A percentile compares a stretch with the other conserved stretches of the same genome.
phyloP scores from a whole-genome alignment of 2,329 filamentous ascomycete genomes.

The Fusarium tjaetaba region DNA sequence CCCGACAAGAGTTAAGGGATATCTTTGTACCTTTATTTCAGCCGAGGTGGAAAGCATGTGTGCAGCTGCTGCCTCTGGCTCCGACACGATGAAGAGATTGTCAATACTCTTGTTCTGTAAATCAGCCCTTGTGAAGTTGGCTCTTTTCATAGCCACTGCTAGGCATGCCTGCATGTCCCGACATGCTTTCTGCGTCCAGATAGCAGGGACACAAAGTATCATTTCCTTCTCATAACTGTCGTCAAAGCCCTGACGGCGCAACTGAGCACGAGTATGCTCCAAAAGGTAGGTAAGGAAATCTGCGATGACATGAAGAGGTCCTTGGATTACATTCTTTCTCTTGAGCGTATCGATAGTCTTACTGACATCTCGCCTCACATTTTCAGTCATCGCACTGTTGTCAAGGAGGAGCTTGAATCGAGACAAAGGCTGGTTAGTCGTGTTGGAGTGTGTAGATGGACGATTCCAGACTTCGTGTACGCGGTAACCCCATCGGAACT shows the following conservation, averaged over 20 bases:
- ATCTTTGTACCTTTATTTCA: neutral
- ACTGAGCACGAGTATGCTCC: neutral
- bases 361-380: accelerated
- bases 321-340: accelerated
- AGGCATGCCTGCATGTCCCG: neutral
- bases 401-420: slow-evolving; percentile 8
- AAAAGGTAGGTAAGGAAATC: neutral
- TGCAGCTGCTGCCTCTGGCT: neutral
- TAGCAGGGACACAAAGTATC: neutral
- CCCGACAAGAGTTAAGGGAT: no score
- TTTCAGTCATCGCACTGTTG: accelerated
- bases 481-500: neutral
- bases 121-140: neutral
- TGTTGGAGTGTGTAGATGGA: neutral
- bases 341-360: neutral
- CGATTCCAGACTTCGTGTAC: neutral
- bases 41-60: neutral
- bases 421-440: neutral
- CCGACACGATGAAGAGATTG: neutral
- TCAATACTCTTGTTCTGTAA: neutral
- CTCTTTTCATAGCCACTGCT: neutral
- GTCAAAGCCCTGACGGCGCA: neutral
- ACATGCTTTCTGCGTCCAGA: neutral
- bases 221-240: neutral
- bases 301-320: neutral